Evolutionary conservation across 2,329 filamentous ascomycete genomes (phyloP).

Genomic region (Grosmannia huntii): DNA sequence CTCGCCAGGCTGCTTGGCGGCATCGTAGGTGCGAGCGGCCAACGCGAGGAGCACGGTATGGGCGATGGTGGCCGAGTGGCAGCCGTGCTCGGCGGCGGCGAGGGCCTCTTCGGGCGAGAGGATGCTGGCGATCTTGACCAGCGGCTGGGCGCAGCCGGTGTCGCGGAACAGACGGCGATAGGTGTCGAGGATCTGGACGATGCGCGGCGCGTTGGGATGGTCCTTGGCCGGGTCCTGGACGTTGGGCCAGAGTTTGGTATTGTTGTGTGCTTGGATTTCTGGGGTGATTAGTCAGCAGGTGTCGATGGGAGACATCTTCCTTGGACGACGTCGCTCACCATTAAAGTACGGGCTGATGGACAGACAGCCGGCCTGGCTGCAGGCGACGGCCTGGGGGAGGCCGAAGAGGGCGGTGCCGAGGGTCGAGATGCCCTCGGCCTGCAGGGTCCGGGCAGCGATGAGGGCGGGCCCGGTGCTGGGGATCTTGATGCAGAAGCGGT

Average conservation of each 20-base stretch:
- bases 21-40: slow-evolving; percentile 19
- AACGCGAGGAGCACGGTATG: slow-evolving; percentile 26
- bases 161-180: slow-evolving; percentile 31
- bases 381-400: slow-evolving; percentile 34
- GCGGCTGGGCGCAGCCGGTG: slow-evolving; percentile 34
- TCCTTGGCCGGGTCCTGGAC: slow-evolving; percentile 31
- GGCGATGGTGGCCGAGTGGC: slow-evolving; percentile 31
- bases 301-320: too few species aligned
- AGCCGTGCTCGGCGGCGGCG: slow-evolving; percentile 32
- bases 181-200: slow-evolving; percentile 34
- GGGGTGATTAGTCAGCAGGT: slow-evolving; percentile 5
- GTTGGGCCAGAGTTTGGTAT: slow-evolving; percentile 30
- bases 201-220: slow-evolving; percentile 32
- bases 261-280: slow-evolving; percentile 31
- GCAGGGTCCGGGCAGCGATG: slow-evolving; percentile 29
- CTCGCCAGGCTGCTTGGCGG: slow-evolving; percentile 23
- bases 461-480: slow-evolving; percentile 34
- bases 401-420: slow-evolving; percentile 32
- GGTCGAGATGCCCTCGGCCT: slow-evolving; percentile 30
- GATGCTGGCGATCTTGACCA: slow-evolving; percentile 32
- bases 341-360: slow-evolving; percentile 39
- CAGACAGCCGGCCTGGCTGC: slow-evolving; percentile 31
- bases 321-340: too few species aligned
- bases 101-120: slow-evolving; percentile 29
- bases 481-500: slow-evolving; percentile 38